phyloP scores from a whole-genome alignment of 2,329 filamentous ascomycete genomes.

The Pseudocercospora cruenta region DNA sequence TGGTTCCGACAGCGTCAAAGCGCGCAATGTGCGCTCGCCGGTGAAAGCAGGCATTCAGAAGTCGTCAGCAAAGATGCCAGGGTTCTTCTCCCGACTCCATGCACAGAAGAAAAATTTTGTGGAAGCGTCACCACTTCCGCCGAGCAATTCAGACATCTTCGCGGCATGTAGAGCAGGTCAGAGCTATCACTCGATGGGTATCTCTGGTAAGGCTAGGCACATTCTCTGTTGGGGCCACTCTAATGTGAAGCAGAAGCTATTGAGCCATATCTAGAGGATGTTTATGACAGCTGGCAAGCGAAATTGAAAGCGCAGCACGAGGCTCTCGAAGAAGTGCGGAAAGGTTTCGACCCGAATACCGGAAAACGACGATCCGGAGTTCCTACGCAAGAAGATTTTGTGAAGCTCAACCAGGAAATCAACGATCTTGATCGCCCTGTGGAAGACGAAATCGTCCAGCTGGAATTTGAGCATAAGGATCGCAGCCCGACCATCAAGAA shows the following conservation, averaged over 20 bases:
- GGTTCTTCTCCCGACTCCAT: conserved; percentile 12
- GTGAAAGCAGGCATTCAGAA: conserved; percentile 19
- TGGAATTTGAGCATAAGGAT: conserved; percentile 8
- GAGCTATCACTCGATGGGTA: neutral
- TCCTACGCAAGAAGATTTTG: conserved; percentile 26
- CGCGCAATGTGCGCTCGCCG: conserved; percentile 14
- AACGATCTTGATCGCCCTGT: conserved; percentile 24
- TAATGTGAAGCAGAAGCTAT: conserved; percentile 10
- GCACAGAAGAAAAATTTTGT: neutral
- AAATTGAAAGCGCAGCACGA: conserved; percentile 11
- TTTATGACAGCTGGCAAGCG: neutral
- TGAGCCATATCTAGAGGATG: conserved; percentile 14
- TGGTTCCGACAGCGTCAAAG: neutral
- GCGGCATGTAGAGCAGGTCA: neutral
- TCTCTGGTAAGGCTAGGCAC: conserved; percentile 11
- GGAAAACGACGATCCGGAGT: conserved; percentile 21
- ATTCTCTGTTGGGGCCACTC: neutral
- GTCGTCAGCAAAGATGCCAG: conserved; percentile 4
- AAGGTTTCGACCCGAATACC: conserved; percentile 25
- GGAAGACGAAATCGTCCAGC: conserved; percentile 18
- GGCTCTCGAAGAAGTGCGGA: conserved; percentile 25
- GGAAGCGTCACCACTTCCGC: neutral
- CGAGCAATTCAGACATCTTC: conserved; percentile 12
- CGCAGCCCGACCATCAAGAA: conserved; percentile 2
- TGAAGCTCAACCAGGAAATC: conserved; percentile 19